A percentile compares a stretch with the other conserved stretches of the same genome.
Conservation (phyloP, 2,329 filamentous ascomycete species). For the Fusarium temperatum region DNA sequence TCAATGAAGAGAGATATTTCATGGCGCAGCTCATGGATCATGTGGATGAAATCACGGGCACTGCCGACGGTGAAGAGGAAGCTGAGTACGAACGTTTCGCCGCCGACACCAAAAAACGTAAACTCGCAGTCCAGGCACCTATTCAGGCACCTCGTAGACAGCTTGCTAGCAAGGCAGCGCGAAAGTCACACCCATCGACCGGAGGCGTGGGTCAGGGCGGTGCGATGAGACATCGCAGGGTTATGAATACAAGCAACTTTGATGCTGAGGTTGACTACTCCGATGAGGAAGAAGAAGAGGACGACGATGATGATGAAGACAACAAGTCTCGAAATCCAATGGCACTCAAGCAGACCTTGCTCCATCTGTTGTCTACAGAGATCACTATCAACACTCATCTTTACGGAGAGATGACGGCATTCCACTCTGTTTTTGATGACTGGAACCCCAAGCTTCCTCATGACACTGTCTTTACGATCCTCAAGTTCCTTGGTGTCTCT, state of each 20-base stretch:
- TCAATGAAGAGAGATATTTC: constrained; percentile 55
- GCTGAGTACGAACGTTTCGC: constrained; percentile 44
- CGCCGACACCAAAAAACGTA: constrained; percentile 2
- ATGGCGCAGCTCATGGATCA: constrained; percentile 53
- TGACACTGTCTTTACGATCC: constrained; percentile 63
- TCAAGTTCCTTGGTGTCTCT: constrained; percentile 68
- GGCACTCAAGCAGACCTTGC: constrained; percentile 57
- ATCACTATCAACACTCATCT: constrained; percentile 55
- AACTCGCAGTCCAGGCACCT: background rate
- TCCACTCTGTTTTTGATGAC: constrained; percentile 57
- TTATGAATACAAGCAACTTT: background rate
- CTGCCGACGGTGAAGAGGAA: constrained; percentile 51
- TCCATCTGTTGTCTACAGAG: constrained; percentile 59
- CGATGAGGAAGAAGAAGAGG: constrained; percentile 9
- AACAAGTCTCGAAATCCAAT: constrained; percentile 46
- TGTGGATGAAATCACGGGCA: constrained; percentile 36
- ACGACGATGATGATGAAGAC: background rate
- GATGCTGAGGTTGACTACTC: background rate
- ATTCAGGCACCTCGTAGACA: background rate
- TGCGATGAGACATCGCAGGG: background rate
- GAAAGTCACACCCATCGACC: background rate
- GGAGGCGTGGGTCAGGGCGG: background rate
- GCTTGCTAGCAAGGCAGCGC: background rate
- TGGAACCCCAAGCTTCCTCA: constrained; percentile 61
- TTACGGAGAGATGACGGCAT: constrained; percentile 55